A percentile compares a stretch with the other conserved stretches of the same genome.
Conservation (phyloP, 2,329 filamentous ascomycete genomes). For the Kalaharituber pfeilii region DNA sequence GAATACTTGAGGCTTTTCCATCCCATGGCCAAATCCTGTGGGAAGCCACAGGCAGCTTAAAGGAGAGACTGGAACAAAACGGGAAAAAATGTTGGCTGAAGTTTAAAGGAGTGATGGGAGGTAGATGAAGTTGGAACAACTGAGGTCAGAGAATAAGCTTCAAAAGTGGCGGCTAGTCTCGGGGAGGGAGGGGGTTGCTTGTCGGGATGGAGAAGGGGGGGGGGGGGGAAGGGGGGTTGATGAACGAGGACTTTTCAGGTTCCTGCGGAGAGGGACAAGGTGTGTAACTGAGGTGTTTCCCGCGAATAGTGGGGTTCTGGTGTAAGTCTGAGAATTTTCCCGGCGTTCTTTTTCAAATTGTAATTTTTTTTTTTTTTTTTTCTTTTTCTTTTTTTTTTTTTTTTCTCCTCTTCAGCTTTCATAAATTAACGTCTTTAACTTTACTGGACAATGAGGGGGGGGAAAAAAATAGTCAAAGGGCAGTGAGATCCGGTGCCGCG, state of each 20-base stretch:
- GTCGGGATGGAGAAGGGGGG: too few relatives aligned
- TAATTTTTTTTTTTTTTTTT: neutral
- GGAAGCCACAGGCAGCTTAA: conserved; percentile 8
- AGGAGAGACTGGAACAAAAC: neutral
- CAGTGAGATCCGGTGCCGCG: neutral
- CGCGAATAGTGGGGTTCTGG: neutral
- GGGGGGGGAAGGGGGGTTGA: too few relatives aligned
- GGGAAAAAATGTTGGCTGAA: neutral
- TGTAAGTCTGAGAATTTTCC: neutral
- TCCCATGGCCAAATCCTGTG: conserved; percentile 25
- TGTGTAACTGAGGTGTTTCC: neutral
- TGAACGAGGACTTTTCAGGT: too few relatives aligned
- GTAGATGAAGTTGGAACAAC: neutral
- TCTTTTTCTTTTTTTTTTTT: neutral
- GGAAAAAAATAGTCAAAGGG: neutral
- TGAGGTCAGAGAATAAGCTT: neutral
- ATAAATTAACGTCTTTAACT: neutral
- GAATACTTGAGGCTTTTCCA: conserved; percentile 69
- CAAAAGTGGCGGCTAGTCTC: neutral
- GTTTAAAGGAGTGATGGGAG: neutral
- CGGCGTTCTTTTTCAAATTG: too few relatives aligned
- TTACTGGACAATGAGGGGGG: too few relatives aligned
- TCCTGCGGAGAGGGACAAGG: too few relatives aligned
- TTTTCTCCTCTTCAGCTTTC: neutral
- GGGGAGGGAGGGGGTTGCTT: neutral